Conservation (phyloP, 805 yeast genomes). For the Wickerhamiella sorbophila region DNA sequence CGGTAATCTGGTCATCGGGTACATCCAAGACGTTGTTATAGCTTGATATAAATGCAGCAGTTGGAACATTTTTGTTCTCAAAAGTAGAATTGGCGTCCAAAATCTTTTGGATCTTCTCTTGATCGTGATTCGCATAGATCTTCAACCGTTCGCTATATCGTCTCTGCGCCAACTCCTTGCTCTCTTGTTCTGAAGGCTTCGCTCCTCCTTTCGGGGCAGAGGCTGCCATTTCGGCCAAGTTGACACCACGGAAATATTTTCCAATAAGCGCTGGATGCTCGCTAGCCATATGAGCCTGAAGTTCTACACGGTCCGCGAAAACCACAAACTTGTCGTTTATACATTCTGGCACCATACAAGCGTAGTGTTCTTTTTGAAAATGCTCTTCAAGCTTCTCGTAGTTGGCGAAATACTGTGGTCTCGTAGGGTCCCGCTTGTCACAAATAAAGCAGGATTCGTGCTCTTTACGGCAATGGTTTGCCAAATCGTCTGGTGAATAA, state of each 20-base stretch:
- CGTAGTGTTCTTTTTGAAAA: slow-evolving; percentile 57
- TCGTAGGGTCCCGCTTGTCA: slow-evolving; percentile 39
- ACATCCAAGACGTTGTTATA: slow-evolving; percentile 13
- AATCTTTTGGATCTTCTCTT: slow-evolving; percentile 17
- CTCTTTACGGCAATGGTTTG: slow-evolving; percentile 60
- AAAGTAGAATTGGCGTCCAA: slow-evolving; percentile 14
- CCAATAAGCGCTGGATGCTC: slow-evolving; percentile 58
- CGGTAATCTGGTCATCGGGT: slow-evolving; percentile 12
- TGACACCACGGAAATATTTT: slow-evolving; percentile 16
- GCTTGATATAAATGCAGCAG: slow-evolving; percentile 13
- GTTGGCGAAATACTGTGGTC: slow-evolving; percentile 63
- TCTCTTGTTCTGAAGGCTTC: not conserved
- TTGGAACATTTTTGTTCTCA: slow-evolving; percentile 14
- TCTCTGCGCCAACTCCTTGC: not conserved
- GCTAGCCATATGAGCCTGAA: slow-evolving; percentile 74
- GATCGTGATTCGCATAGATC: slow-evolving; percentile 23
- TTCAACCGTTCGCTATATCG: slow-evolving; percentile 17
- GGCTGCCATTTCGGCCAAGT: slow-evolving; percentile 2
- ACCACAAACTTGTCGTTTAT: slow-evolving; percentile 85
- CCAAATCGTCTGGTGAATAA: slow-evolving; percentile 79
- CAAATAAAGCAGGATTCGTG: slow-evolving; percentile 90
- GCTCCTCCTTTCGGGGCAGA: slow-evolving; percentile 7
- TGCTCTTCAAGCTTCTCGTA: slow-evolving; percentile 65
- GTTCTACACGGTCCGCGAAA: slow-evolving; percentile 70
- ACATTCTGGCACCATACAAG: slow-evolving; percentile 65